phyloP scores from a whole-genome alignment of 2,329 filamentous ascomycete genomes.

The Ascochyta koolunga region DNA sequence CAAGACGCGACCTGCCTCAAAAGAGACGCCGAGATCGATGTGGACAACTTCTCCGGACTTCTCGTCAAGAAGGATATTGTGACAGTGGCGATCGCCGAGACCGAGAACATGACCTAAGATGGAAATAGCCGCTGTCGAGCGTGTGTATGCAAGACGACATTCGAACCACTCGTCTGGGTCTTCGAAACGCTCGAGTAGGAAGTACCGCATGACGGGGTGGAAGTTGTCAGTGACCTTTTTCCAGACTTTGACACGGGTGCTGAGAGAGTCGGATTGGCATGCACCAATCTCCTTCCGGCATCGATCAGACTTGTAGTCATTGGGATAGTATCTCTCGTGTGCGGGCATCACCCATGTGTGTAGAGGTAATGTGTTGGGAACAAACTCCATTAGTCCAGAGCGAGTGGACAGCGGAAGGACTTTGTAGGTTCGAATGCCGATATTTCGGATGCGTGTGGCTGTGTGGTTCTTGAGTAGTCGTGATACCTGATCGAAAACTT shows the following conservation, averaged over 20 bases:
- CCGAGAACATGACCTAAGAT: slow-evolving; percentile 94
- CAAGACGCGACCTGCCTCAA: slow-evolving; percentile 94
- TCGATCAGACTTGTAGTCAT: slow-evolving; percentile 75
- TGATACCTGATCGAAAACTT: slow-evolving; percentile 96
- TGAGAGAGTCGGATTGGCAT: slow-evolving; percentile 72
- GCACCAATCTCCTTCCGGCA: slow-evolving; percentile 81
- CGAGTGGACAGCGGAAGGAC: slow-evolving; percentile 85
- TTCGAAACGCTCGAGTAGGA: slow-evolving; percentile 93
- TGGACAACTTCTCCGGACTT: slow-evolving; percentile 93
- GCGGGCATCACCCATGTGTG: slow-evolving; percentile 92
- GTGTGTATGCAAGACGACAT: slow-evolving; percentile 85
- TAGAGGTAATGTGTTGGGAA: slow-evolving; percentile 88
- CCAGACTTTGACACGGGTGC: slow-evolving; percentile 75
- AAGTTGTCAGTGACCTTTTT: slow-evolving; percentile 80
- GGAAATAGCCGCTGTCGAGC: slow-evolving; percentile 91
- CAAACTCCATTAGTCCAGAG: slow-evolving; percentile 95
- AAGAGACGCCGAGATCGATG: slow-evolving; percentile 95
- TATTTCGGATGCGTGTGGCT: slow-evolving; percentile 81
- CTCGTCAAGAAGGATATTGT: slow-evolving; percentile 93
- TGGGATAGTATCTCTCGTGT: slow-evolving; percentile 84
- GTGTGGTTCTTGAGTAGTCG: slow-evolving; percentile 85
- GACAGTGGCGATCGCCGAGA: slow-evolving; percentile 90
- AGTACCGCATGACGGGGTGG: slow-evolving; percentile 92
- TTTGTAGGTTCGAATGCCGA: slow-evolving; percentile 96
- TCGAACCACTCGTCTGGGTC: slow-evolving; percentile 97